Evolutionary conservation across 345 rosid genomes (phyloP).

Genomic region (Pseudoturritis turrita): DNA sequence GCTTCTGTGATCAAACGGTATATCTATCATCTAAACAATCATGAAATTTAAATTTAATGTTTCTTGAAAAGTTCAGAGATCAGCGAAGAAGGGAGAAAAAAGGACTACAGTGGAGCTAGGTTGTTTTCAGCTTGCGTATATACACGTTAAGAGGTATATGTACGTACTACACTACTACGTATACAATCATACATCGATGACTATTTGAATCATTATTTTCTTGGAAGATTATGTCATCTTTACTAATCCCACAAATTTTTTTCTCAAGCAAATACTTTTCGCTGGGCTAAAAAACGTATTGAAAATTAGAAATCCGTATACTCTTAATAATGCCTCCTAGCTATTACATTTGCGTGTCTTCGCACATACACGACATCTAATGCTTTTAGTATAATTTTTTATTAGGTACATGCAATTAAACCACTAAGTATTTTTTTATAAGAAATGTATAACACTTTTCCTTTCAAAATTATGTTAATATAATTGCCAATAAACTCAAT

Average conservation of each 20-base stretch:
- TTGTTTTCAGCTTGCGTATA: constrained; percentile 7
- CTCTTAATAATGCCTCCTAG: not conserved
- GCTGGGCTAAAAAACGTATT: not conserved
- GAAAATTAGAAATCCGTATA: not conserved
- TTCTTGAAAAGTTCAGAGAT: not conserved
- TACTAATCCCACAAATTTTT: not conserved
- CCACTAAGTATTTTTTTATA: not conserved
- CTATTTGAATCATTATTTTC: not conserved
- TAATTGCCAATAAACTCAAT: not conserved
- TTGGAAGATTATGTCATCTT: not conserved
- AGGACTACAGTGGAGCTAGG: not conserved
- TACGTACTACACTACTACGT: too few species aligned
- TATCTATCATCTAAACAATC: not conserved
- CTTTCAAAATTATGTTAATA: not conserved
- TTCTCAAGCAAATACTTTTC: not conserved
- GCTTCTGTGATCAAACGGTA: not conserved
- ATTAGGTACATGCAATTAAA: not conserved
- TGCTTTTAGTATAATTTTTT: not conserved
- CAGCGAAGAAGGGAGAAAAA: not conserved
- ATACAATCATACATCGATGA: not conserved
- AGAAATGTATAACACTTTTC: too few species aligned
- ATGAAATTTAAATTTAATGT: not conserved
- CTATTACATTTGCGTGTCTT: not conserved
- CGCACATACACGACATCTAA: not conserved
- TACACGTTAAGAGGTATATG: not conserved